Base-by-base conservation (phyloP, 495 filamentous ascomycete genomes). In the Xylaria nigripes region DNA sequence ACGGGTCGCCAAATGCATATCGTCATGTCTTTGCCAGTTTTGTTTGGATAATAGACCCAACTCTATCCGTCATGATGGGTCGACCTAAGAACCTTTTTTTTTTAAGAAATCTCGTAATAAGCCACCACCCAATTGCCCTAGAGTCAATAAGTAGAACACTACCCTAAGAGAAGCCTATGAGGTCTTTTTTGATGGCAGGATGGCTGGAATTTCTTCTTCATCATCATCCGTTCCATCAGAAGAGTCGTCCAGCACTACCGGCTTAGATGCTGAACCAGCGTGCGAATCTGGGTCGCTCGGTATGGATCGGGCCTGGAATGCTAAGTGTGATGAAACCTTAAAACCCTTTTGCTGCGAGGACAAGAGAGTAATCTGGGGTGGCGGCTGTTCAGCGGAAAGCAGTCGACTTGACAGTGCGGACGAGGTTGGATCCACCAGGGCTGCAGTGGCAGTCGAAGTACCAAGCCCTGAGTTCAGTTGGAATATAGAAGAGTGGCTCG, bases 181-280 rank as follows among this genome's bases (percentile, higher is more conserved):
- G 27, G 27, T 38, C 44, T 46, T 59, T 12, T 36, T 48, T 1
- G 51, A 57, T 1, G 73, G 73, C n/a, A 76, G 50, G 10, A 58
- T 68, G 8, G 72, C 62, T 0, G 73, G 73, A 7, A 76, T 75
- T 41, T 72, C 72, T 21, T 58, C 69, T n/a, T 73, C 69, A 0
- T 59, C 69, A 18, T 73, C 69, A 12, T 68, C 67, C 9, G 64
- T 63, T 6, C 63, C 66, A 1, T 55, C 45, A 16, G 61, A 63
- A 1, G 64, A 59, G 13, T 68, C 67, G n/a, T 66, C 60, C 6
- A 66, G 54, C 6, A 61, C 50, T 3, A 61, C 27, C 10, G 64
- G 64, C 12, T 47, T 54, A 13, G 59, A 50, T 9, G 61, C 61
- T 3, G 61, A 64, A 44, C 59, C 59, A 2, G 16, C 57, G 23